Conservation (phyloP, 768 basidiomycete species). For the Chalciporus piperatus region DNA sequence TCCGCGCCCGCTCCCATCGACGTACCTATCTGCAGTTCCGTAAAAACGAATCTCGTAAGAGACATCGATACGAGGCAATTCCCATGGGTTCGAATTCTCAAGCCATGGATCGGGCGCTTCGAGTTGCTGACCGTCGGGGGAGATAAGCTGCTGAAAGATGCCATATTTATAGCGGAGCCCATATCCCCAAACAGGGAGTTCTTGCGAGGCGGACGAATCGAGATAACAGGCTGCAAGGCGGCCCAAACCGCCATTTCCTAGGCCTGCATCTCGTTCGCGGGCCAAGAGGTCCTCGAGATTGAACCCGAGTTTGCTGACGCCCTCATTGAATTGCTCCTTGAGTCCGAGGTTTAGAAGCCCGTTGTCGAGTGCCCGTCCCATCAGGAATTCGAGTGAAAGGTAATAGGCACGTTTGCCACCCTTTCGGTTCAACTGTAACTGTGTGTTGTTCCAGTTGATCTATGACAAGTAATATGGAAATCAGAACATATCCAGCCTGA, state of each 20-base stretch:
- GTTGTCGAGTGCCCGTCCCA: slow-evolving; percentile 77
- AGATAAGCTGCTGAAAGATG: slow-evolving; percentile 93
- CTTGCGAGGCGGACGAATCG: slow-evolving; percentile 86
- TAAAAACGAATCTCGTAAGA: slow-evolving; percentile 86
- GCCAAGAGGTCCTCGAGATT: slow-evolving; percentile 83
- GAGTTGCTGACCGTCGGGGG: slow-evolving; percentile 76
- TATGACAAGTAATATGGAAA: slow-evolving; percentile 21
- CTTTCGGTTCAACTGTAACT: slow-evolving; percentile 74
- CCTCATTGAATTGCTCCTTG: slow-evolving; percentile 68
- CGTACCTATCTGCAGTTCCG: slow-evolving; percentile 70
- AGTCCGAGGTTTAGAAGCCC: slow-evolving; percentile 87
- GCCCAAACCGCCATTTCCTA: slow-evolving; percentile 95
- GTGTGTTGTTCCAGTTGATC: slow-evolving; percentile 87
- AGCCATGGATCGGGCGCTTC: slow-evolving; percentile 95
- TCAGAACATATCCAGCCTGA: not conserved
- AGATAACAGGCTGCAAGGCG: slow-evolving; percentile 97
- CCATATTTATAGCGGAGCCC: slow-evolving; percentile 92
- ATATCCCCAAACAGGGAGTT: slow-evolving; percentile 95
- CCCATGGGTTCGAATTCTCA: slow-evolving; percentile 85
- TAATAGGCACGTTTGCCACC: slow-evolving; percentile 91
- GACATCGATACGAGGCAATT: slow-evolving; percentile 83
- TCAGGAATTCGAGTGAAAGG: slow-evolving; percentile 90
- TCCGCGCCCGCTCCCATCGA: slow-evolving; percentile 58
- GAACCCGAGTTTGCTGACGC: slow-evolving; percentile 81
- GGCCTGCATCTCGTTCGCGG: slow-evolving; percentile 88